phyloP scores from a whole-genome alignment of 2,329 filamentous ascomycete genomes.

The Calonectria montana region DNA sequence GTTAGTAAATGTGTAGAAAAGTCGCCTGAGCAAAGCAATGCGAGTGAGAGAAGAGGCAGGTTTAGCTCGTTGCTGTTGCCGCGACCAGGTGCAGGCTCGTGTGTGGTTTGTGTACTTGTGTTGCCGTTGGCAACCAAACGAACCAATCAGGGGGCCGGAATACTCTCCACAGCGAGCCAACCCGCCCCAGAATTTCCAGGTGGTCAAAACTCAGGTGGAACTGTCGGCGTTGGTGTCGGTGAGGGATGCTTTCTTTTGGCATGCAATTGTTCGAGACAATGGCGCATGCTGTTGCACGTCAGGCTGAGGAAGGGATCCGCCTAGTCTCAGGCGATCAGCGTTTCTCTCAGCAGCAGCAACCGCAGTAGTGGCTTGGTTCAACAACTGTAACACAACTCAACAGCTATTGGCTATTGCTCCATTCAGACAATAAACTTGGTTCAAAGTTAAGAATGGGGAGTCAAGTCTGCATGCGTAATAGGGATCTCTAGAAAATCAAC shows the following conservation, averaged over 20 bases:
- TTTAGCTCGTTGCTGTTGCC: slow-evolving; percentile 29
- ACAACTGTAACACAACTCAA: background rate
- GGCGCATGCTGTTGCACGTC: background rate
- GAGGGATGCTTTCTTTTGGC: background rate
- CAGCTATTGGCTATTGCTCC: background rate
- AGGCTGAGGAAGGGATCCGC: background rate
- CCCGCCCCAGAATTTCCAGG: background rate
- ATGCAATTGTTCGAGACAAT: background rate
- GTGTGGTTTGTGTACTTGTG: slow-evolving; percentile 50
- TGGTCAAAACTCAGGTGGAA: background rate
- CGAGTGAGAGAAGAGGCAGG: slow-evolving; percentile 22
- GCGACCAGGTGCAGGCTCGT: slow-evolving; percentile 19
- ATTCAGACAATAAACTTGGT: background rate
- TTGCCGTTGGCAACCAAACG: slow-evolving; percentile 47
- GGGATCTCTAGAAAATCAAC: background rate
- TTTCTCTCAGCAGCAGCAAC: background rate
- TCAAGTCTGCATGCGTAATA: background rate
- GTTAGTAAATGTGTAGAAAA: slow-evolving; percentile 38
- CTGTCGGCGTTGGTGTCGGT: background rate
- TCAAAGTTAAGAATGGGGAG: background rate
- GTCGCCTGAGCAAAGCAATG: slow-evolving; percentile 29
- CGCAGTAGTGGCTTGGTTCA: background rate
- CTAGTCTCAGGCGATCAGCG: background rate
- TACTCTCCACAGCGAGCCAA: slow-evolving; percentile 3
- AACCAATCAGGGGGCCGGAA: background rate